Evolutionary conservation across 2,329 filamentous ascomycete genomes (phyloP), one percentile per base, ranked within the genome.

Genomic region (Myotisia sp.): DNA sequence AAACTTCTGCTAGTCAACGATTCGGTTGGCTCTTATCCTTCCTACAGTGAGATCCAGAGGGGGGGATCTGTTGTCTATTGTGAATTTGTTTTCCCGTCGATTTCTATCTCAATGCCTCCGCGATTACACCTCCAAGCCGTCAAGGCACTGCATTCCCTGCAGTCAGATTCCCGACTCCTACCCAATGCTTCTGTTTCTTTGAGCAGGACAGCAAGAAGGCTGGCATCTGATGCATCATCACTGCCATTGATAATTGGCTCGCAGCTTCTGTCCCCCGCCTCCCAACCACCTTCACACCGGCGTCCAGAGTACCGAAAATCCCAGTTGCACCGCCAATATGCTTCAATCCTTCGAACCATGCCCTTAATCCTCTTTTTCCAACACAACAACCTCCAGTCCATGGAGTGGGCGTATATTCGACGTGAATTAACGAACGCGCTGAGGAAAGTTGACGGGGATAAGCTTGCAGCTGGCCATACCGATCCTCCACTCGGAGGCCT

Each of bases 291-390:
- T 3, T 92, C 82, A 36, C 79, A 92, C 54, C 82, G 87, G 53
- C 79, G 77, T 13, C 73, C 86, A 29, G 80, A 92, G 53, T 79
- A 79, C 50, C 79, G 87, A 55, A 93, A 95, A 63, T 79, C 85
- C 10, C 90, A 98, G 60, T 69, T 95, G 13, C 72, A 79, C 45
- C 76, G 86, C 38, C 75, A 80, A 48, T 94, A 94, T 61, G 83
- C 86, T 33, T 90, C 86, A 29, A 66, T 93, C 41, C 73, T 94
- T 38, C 82, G 82, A 39, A 84, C 84, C 14, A 79, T 82, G 7
- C 85, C 86, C 26, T 60, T 94, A 41, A 77, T 92, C 46, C 70
- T 94, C 39, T 69, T 94, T 49, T 92, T 94, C 66, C 77, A 82
- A 53, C 77, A 82, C 64, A 80, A 79, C 61, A 82, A 81, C 49